Evolutionary conservation across 2,329 filamentous ascomycete genomes (phyloP), one percentile per base, ranked within the genome.

Genomic region (Hypocrella siamensis): DNA sequence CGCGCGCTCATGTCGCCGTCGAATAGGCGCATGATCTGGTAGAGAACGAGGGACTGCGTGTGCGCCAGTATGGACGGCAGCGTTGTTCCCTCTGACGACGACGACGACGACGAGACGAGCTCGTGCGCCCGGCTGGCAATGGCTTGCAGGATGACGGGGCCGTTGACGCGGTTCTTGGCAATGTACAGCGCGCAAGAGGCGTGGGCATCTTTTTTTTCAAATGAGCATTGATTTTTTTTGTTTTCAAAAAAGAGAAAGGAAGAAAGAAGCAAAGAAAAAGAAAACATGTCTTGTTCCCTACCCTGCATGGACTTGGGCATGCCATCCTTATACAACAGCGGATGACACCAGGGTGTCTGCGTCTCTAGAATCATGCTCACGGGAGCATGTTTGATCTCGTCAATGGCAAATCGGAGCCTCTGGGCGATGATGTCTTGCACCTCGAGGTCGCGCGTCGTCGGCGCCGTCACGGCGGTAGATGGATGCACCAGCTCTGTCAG

Each of bases 261-360:
- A 12, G 17, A 12, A 11, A n/a, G 17, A n/a, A 18, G 19, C 11
- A 10, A 11, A 17, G 2, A n/a, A n/a, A n/a, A n/a, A n/a, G n/a
- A n/a, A n/a, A n/a, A n/a, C n/a, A n/a, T 37, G 34, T n/a, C n/a
- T n/a, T n/a, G n/a, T n/a, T n/a, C n/a, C n/a, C 12, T 31, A 60
- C 63, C 65, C 52, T 70, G 60, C 41, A 73, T 59, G 1, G 46
- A 52, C 19, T 48, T 48, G 1, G 68, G 69, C 64, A 72, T 69
- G 7, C 44, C 34, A 3, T 63, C 53, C n/a, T 51, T 50, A 36
- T 69, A 72, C 0, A 74, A 49, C n/a, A 51, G 44, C 0, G 52
- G 51, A 38, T 74, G 69, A 19, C 53, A 60, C 69, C 69, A 74
- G 0, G 65, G 63, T 0, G 65, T 67, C 31, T 58, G 48, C 12